phyloP scores from a whole-genome alignment of 257 asterid genomes.

The Gentiana dahurica region DNA sequence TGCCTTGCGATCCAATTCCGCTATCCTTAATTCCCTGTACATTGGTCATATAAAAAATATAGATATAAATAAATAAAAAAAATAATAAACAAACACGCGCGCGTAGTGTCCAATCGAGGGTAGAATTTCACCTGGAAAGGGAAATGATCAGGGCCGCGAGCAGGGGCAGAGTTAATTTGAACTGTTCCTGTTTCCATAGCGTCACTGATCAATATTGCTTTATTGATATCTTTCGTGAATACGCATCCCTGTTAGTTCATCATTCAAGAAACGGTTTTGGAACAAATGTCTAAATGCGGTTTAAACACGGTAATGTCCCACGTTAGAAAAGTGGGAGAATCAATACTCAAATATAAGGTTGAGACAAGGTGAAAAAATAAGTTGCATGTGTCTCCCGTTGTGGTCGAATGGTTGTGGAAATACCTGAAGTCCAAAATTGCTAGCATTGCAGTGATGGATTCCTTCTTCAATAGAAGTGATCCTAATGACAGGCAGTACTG shows the following conservation, averaged over 20 bases:
- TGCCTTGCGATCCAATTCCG: constrained; percentile 97
- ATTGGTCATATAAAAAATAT: neutral
- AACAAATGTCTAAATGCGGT: neutral
- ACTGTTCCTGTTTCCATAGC: constrained; percentile 96
- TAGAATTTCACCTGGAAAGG: constrained; percentile 65
- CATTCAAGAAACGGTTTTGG: neutral
- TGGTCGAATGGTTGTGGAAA: no score
- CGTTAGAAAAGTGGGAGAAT: no score
- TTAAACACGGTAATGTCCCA: no score
- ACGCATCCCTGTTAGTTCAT: constrained; percentile 57
- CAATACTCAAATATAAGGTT: no score
- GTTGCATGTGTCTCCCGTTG: no score
- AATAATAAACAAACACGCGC: no score
- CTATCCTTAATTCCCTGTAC: constrained; percentile 92
- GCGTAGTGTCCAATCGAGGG: no score
- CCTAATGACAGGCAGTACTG: constrained; percentile 74
- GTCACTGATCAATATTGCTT: constrained; percentile 84
- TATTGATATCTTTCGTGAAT: constrained; percentile 84
- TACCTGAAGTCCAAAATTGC: constrained; percentile 97
- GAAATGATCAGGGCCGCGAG: constrained; percentile 97
- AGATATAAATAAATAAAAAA: no score
- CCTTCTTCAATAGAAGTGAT: constrained; percentile 81
- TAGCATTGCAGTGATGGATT: constrained; percentile 92
- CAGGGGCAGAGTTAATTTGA: constrained; percentile 96
- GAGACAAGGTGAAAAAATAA: no score